phyloP scores from a whole-genome alignment of 345 rosid genomes.

The Syzygium jambos region DNA sequence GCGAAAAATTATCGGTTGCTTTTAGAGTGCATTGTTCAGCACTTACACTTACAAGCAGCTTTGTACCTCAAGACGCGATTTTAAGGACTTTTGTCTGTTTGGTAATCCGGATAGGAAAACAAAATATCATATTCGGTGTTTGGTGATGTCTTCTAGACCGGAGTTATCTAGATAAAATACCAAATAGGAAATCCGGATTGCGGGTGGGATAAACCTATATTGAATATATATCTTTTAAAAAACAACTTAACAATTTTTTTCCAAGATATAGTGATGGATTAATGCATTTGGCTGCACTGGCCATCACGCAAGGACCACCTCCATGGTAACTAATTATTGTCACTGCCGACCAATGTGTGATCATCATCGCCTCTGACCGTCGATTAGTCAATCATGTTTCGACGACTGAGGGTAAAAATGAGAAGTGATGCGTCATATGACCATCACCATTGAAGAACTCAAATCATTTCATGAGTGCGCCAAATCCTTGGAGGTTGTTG shows the following conservation, averaged over 20 bases:
- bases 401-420: background rate
- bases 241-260: background rate
- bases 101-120: too few species aligned
- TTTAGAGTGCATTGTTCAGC: background rate
- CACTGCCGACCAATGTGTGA: rapidly evolving
- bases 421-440: background rate
- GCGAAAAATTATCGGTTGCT: background rate
- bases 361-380: background rate
- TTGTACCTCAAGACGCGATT: background rate
- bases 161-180: background rate
- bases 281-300: rapidly evolving
- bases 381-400: rapidly evolving
- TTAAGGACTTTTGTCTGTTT: too few species aligned
- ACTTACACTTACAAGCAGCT: background rate
- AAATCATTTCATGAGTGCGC: background rate
- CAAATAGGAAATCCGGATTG: rapidly evolving
- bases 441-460: background rate
- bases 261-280: background rate
- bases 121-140: background rate
- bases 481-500: background rate
- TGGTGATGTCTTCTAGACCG: rapidly evolving
- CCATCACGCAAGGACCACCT: background rate
- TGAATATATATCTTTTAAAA: rapidly evolving
- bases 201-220: background rate
- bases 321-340: background rate